Percentiles rank a stretch among this genome's conserved stretches.
phyloP scores from a whole-genome alignment of 345 rosid genomes.

The Jatropha curcas region DNA sequence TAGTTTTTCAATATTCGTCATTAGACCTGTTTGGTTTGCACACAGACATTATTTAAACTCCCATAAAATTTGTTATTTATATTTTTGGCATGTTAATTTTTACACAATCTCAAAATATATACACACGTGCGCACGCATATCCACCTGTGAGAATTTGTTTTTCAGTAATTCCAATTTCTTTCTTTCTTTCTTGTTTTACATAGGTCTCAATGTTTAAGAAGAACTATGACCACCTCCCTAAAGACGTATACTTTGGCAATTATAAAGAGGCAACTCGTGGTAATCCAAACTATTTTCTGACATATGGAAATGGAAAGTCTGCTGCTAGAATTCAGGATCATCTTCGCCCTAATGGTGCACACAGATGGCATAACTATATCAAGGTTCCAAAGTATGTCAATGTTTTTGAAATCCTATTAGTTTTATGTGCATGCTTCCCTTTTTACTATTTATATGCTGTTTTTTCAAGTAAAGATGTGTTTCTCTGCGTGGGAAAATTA shows the following conservation, averaged over 20 bases:
- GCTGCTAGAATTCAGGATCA: constrained; percentile 91
- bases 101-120: no score
- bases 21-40: neutral
- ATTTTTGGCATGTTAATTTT: neutral
- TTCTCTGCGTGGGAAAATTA: neutral
- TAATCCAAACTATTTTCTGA: constrained; percentile 86
- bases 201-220: constrained; percentile 96
- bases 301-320: constrained; percentile 96
- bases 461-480: neutral
- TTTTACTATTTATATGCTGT: neutral
- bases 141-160: neutral
- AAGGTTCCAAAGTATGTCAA: constrained; percentile 63
- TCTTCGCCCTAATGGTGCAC: constrained; percentile 99
- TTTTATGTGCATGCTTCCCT: neutral
- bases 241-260: constrained; percentile 81
- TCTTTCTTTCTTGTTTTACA: constrained; percentile 14
- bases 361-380: constrained; percentile 96
- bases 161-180: neutral
- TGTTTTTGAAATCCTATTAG: constrained; percentile 5
- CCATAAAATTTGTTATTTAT: neutral
- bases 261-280: constrained; percentile 85
- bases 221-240: constrained; percentile 88
- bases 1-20: neutral
- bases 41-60: neutral
- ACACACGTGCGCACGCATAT: no score